These are phyloP conservation scores for Tuber borchii DNA, from an alignment of 495 filamentous ascomycete species.

Conservation along the genomic window DNA sequence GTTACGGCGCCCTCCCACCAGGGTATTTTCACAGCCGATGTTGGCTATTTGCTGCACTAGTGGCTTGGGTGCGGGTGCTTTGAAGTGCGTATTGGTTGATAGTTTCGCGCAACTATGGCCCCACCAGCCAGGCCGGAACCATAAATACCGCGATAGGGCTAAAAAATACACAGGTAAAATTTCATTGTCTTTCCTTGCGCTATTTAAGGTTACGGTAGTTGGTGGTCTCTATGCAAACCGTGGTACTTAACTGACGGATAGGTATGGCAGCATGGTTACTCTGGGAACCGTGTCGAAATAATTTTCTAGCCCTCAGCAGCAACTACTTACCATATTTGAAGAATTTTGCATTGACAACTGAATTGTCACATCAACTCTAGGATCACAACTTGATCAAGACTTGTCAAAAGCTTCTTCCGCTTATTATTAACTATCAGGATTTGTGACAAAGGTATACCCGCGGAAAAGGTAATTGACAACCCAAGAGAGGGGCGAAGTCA, in stretches of 20 bases:
- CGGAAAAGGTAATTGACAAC: too few relatives aligned
- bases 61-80: neutral
- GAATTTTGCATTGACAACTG: neutral
- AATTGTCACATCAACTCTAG: neutral
- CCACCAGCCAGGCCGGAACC: neutral
- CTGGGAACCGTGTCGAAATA: neutral
- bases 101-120: neutral
- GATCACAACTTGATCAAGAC: neutral
- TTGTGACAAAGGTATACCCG: too few relatives aligned
- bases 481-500: too few relatives aligned
- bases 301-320: neutral
- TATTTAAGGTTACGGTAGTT: slow-evolving; percentile 1
- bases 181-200: neutral
- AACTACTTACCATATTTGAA: neutral
- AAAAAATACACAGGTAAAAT: neutral
- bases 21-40: neutral
- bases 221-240: neutral
- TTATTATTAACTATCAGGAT: too few relatives aligned
- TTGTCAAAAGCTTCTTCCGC: neutral
- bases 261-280: neutral
- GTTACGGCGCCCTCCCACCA: neutral
- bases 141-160: neutral
- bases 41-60: neutral
- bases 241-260: neutral
- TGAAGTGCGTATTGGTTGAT: neutral